Base-by-base conservation (phyloP, 1,284 basidiomycete genomes). In the Tylopilus sp. region DNA sequence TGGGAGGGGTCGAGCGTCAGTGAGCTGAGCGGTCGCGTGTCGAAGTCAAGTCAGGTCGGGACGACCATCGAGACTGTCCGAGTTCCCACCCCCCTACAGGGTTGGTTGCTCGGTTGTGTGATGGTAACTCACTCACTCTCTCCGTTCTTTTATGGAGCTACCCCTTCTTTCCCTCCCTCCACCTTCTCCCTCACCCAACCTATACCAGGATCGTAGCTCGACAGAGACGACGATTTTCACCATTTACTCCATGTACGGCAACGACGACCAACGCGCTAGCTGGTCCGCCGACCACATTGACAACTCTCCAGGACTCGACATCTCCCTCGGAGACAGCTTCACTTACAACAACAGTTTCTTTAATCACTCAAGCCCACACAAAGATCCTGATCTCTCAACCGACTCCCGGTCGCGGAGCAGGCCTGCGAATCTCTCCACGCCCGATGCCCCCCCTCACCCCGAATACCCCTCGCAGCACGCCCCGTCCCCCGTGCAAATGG, bases 211-310 rank as follows among this genome's bases (percentile, higher is more conserved):
- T 26, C 71, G 74, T 48, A 69, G 66, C 58, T 74, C 74, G 1
- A 67, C 74, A 1, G 84, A 85, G 57, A 78, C 81, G 31, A 80
- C 84, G 9, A 85, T 88, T 58, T 80, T 85, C 64, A 82, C 84
- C 49, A 89, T 89, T 48, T 89, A 87, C 65, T 87, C 84, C 43
- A 89, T 89, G 86, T 89, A 89, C 64, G 76, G 76, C 40, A 76
- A 78, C 58, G 72, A 75, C 34, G 59, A 69, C 55, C 58, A 71
- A 58, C 59, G 69, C 59, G 57, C 61, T 51, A 71, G 69, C 74
- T 71, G 70, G 73, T 65, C 70, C 67, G 60, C 68, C 58, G 61
- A 67, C 25, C 63, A 60, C 49, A 64, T 63, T 45, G 70, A 45
- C 45, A 33, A 36, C 29, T 50, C 65, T 13, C 55, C 59, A 18